phyloP scores from a whole-genome alignment of 2,329 filamentous ascomycete genomes.

The Claviceps citrina region DNA sequence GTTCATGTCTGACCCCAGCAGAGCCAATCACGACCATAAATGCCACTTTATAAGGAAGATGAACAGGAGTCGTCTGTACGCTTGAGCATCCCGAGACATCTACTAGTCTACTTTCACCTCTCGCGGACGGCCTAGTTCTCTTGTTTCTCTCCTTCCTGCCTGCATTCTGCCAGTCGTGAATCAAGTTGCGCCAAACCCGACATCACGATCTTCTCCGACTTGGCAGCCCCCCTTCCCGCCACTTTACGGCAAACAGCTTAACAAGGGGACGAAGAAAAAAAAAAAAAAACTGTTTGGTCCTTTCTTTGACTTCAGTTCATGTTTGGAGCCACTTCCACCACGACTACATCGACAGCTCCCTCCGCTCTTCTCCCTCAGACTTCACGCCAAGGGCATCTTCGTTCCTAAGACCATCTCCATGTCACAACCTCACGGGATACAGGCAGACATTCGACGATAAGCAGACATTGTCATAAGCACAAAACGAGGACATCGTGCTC shows the following conservation, averaged over 20 bases:
- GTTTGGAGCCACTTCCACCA: not conserved
- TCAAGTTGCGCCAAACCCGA: not conserved
- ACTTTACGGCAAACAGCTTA: not conserved
- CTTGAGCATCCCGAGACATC: constrained; percentile 17
- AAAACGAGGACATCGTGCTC: not conserved
- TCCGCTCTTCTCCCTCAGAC: not conserved
- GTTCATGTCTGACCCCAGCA: constrained; percentile 15
- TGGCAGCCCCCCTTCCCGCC: not conserved
- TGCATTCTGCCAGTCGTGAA: not conserved
- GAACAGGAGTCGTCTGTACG: constrained; percentile 10
- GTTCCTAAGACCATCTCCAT: not conserved
- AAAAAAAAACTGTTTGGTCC: not conserved
- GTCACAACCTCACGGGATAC: not conserved
- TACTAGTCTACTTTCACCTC: constrained; percentile 2
- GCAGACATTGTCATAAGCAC: not conserved
- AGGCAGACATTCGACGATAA: not conserved
- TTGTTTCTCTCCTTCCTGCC: constrained; percentile 4
- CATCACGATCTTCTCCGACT: not conserved
- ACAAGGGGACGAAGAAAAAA: not conserved
- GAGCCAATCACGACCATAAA: constrained; percentile 20
- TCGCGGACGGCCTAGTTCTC: constrained; percentile 3
- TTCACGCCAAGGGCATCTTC: not conserved
- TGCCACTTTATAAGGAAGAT: constrained; percentile 16
- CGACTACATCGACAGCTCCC: not conserved
- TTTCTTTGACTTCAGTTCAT: not conserved